Base-by-base conservation (phyloP, 306 rosid genomes). In the Trifolium dubium region DNA sequence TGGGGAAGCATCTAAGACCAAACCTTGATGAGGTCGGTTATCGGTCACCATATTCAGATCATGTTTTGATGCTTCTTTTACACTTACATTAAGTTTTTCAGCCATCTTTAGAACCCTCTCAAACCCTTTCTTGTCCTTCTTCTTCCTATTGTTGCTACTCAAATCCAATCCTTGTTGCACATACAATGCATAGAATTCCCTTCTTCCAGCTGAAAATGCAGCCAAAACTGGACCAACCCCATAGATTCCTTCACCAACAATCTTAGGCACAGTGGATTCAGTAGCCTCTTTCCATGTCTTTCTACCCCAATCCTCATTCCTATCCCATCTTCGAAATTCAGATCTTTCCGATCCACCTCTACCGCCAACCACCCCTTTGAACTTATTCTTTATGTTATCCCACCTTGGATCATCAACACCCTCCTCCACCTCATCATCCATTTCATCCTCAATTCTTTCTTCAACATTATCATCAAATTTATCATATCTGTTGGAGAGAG, bases 221-320 rank as follows among this genome's bases (percentile, higher is more conserved):
- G 99, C 99, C 88, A 92, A 85, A 83, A 94, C 95, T 1, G 96
- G 99, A 71, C 99, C 97, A 66, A 94, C 90, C 4, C 97, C 99
- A 73, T 92, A 94, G 71, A 94, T 83, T 44, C 95, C 96, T 81
- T 89, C 96, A 49, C 97, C 99, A 79, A 85, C 86, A 86, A 88
- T 81, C 83, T 81, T 92, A 30, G 99, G 97, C 59, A 94, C 80
- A 4, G 88, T 80, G 1, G 93, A 94, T 77, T 89, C 87, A 14
- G 88, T 83, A 35, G 95, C 96, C 88, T 92, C 99, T 74, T 80
- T 86, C 97, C 90, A 94, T 74, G 93, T 94, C 84, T 84, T 88
- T 68, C 84, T 87, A 40, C 90, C 96, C 97, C 96, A 94, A 76
- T 49, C 85, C 65, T 92, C 99, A 63, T 92, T 85, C 82, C 77